These are phyloP conservation scores for Pseudevernia furfuracea DNA, from an alignment of 495 filamentous ascomycete genomes.

Conservation along the genomic window DNA sequence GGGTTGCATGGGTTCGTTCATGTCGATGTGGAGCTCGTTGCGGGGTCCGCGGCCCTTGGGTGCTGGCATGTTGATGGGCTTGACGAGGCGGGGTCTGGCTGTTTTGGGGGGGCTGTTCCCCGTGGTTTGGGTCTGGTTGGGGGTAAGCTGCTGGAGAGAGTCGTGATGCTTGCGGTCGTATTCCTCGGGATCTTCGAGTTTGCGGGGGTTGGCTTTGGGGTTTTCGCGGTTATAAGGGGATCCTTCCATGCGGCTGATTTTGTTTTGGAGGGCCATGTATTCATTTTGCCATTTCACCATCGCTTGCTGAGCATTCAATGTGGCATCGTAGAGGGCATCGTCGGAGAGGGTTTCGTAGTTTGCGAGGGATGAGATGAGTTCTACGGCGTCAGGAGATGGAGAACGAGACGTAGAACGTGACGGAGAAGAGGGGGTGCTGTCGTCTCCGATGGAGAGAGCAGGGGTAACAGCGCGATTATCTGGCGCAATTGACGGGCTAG, in stretches of 20 bases:
- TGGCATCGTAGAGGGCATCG: conserved; percentile 41
- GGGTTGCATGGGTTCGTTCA: neutral
- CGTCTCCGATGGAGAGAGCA: conserved; percentile 25
- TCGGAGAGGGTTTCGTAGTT: neutral
- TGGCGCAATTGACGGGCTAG: neutral
- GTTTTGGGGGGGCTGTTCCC: conserved; percentile 28
- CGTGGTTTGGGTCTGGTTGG: conserved; percentile 5
- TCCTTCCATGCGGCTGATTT: conserved; percentile 34
- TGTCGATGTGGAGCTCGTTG: conserved; percentile 29
- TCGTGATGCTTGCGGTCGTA: neutral
- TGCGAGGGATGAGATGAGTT: conserved; percentile 2
- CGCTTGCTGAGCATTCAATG: conserved; percentile 45
- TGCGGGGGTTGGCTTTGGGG: conserved; percentile 26
- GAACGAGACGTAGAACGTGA: neutral
- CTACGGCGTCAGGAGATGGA: neutral
- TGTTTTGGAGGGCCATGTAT: conserved; percentile 51
- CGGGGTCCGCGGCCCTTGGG: conserved; percentile 33
- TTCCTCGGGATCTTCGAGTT: conserved; percentile 7
- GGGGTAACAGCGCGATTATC: neutral
- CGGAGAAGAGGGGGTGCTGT: conserved; percentile 3
- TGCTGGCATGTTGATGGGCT: neutral
- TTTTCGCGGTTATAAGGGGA: neutral
- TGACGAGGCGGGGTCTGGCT: neutral
- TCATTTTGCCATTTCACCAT: conserved; percentile 58
- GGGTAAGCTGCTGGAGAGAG: neutral